Base-by-base conservation (phyloP, 177 flowering plant species). In the Tripterygium wilfordii region DNA sequence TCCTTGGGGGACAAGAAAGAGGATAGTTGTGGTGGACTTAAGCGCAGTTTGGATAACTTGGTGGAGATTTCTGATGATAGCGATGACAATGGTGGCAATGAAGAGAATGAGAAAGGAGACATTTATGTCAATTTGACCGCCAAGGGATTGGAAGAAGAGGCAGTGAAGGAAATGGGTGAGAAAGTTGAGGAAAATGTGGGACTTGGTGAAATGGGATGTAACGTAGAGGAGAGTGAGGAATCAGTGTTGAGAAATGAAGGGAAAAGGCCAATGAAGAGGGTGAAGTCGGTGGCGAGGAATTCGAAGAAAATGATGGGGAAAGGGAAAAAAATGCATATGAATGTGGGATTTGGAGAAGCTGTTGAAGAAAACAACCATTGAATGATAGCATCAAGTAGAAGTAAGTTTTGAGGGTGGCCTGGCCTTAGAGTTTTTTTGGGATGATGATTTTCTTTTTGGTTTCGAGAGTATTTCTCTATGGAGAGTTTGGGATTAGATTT, bases 231-330 rank as follows among this genome's bases (percentile, higher is more conserved):
- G 14, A 32, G 36, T 32, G 8, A 10, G 36, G 14, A n/a, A 32
- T 2, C 12, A 25, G 3, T 24, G 15, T 15, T 2, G 29, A 17
- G 2, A 19, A 39, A 14, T 17, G 6, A 17, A 49, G 40, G 29
- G 32, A 20, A 35, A 24, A 27, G 10, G 31, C 20, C 25, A 36
- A 22, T 16, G 35, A 42, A 6, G 53, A 60, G 38, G 4, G 42
- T 43, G 44, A 69, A 69, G 26, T 24, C 48, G 3, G 59, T 51
- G 57, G 52, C 61, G 0, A 57, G 14, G 33, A 61, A 45, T 37
- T 23, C 54, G 0, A 61, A 50, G 63, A 60, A 57, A 48, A 10
- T 57, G 16, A 57, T 51, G 58, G 62, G 58, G 36, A 61, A 12
- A 26, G 64, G 59, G 26, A 42, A n/a, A 6, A 6, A n/a, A 10